Evolutionary conservation across 306 rosid genomes (phyloP).

Genomic region (Pterocarpus macrocarpus): DNA sequence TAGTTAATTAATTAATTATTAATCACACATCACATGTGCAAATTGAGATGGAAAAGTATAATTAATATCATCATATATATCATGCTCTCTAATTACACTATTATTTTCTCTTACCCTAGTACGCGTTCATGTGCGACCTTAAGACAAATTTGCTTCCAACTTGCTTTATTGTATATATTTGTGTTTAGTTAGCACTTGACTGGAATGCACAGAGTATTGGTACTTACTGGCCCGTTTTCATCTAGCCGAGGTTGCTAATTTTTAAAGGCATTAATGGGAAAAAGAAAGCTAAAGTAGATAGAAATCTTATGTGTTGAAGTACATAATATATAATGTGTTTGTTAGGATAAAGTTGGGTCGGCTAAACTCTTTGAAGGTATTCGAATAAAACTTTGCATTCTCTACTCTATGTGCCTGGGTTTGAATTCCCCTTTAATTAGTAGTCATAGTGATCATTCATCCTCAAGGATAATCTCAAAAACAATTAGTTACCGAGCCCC

Average conservation of each 20-base stretch:
- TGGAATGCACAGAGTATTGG: background rate
- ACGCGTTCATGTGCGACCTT: background rate
- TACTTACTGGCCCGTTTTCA: background rate
- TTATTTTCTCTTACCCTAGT: background rate
- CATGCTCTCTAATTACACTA: background rate
- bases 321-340: background rate
- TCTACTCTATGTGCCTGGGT: background rate
- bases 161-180: background rate
- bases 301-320: too few species aligned
- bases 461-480: background rate
- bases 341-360: background rate
- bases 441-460: background rate
- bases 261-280: background rate
- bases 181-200: background rate
- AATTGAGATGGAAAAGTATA: background rate
- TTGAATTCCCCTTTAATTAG: background rate
- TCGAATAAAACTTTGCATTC: background rate
- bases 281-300: background rate
- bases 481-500: background rate
- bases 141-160: slow-evolving; percentile 3
- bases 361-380: background rate
- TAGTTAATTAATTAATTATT: too few species aligned
- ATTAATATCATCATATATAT: background rate
- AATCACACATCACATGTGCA: too few species aligned
- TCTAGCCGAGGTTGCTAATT: background rate